Conservation (phyloP, 371 early-diverging fungal species). For the Actinomucor elegans region DNA sequence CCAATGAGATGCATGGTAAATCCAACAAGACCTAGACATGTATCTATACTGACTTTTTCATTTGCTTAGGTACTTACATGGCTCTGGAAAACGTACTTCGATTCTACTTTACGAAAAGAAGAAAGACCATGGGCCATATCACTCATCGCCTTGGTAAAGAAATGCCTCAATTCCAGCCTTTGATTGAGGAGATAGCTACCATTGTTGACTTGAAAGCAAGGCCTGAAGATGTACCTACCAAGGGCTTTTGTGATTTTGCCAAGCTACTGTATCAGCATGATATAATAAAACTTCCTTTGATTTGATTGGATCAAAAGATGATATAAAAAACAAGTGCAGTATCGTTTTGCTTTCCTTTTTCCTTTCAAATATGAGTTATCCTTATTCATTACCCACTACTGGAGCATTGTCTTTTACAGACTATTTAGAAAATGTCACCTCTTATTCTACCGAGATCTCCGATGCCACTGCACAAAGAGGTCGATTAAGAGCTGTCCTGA, state of each 20-base stretch:
- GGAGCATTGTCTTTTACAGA: constrained; percentile 62
- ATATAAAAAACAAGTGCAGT: too few relatives aligned
- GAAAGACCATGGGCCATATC: constrained; percentile 72
- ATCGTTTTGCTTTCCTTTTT: not conserved
- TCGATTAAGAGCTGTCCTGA: constrained; percentile 53
- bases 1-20: constrained; percentile 6
- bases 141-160: constrained; percentile 46
- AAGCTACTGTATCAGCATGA: constrained; percentile 35
- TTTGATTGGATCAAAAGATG: not conserved
- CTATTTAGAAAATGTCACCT: constrained; percentile 37
- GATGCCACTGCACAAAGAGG: constrained; percentile 67
- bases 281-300: constrained; percentile 11
- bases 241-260: constrained; percentile 53
- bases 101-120: constrained; percentile 70
- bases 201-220: constrained; percentile 52
- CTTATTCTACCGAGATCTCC: constrained; percentile 53
- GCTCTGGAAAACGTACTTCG: constrained; percentile 65
- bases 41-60: too few relatives aligned
- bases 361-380: constrained; percentile 47
- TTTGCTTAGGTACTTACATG: constrained; percentile 21
- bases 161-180: constrained; percentile 23
- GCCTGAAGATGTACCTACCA: constrained; percentile 63
- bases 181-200: constrained; percentile 46
- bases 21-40: too few relatives aligned
- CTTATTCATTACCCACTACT: constrained; percentile 63